Conservation (phyloP, 306 rosid species). For the Cicer yamashitae region DNA sequence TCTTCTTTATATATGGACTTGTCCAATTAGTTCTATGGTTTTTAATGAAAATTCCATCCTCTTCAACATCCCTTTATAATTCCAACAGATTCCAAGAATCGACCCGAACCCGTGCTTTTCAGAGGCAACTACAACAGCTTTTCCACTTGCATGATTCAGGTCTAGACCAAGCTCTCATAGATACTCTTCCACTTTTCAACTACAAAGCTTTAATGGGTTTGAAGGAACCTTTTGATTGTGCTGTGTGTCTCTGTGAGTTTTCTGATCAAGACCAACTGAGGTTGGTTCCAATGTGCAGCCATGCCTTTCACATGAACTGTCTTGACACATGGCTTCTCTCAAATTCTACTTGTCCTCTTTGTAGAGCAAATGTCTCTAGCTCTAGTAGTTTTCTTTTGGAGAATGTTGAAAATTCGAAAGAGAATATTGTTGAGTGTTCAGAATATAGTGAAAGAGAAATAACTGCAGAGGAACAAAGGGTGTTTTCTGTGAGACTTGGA, state of each 20-base stretch:
- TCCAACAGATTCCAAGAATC: conserved; percentile 63
- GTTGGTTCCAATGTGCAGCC: conserved; percentile 77
- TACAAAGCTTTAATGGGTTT: conserved; percentile 67
- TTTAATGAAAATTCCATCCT: conserved; percentile 56
- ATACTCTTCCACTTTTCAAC: conserved; percentile 71
- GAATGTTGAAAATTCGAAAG: conserved; percentile 29
- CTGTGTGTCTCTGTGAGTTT: conserved; percentile 79
- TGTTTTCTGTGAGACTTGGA: conserved; percentile 86
- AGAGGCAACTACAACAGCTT: conserved; percentile 88
- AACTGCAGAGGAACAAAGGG: conserved; percentile 56
- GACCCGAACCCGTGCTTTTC: conserved; percentile 57
- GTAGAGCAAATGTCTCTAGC: conserved; percentile 61
- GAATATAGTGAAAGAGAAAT: conserved; percentile 23
- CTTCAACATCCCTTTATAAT: conserved; percentile 51
- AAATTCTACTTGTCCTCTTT: conserved; percentile 88
- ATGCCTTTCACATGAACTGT: conserved; percentile 83
- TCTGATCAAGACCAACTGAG: conserved; percentile 70
- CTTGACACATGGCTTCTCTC: conserved; percentile 94
- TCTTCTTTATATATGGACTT: conserved; percentile 73
- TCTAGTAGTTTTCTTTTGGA: conserved; percentile 44
- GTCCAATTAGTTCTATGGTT: conserved; percentile 71
- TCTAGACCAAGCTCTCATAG: conserved; percentile 70
- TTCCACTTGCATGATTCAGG: conserved; percentile 84
- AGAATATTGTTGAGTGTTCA: too few species aligned
- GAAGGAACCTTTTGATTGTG: conserved; percentile 85